These are phyloP conservation scores for Russula emetica DNA, from an alignment of 768 basidiomycete species.

Conservation along the genomic window DNA sequence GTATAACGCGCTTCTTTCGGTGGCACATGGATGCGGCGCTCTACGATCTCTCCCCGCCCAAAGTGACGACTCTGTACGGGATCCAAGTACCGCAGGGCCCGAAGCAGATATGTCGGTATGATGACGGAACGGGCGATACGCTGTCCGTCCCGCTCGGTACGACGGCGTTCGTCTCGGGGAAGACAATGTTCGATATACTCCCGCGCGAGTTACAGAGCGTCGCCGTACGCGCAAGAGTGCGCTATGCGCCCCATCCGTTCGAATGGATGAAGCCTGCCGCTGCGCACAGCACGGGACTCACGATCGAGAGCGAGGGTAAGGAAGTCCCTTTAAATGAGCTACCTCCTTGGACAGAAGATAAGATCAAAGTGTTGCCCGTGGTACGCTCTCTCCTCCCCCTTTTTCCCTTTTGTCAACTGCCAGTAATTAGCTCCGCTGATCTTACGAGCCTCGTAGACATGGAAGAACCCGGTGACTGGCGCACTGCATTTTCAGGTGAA, in stretches of 20 bases:
- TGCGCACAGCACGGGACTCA: conserved; percentile 70
- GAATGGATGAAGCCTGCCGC: conserved; percentile 80
- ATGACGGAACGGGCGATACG: conserved; percentile 82
- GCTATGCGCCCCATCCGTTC: conserved; percentile 80
- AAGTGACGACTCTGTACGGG: conserved; percentile 78
- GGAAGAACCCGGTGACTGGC: conserved; percentile 90
- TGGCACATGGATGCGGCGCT: conserved; percentile 91
- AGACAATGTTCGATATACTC: conserved; percentile 76
- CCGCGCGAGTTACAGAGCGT: conserved; percentile 65
- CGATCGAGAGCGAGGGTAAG: conserved; percentile 69
- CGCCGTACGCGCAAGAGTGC: conserved; percentile 67
- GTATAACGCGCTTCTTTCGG: conserved; percentile 75
- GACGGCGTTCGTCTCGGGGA: conserved; percentile 76
- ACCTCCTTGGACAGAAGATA: conserved; percentile 77
- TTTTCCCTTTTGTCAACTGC: neutral
- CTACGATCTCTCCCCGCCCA: conserved; percentile 68
- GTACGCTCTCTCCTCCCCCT: conserved; percentile 34
- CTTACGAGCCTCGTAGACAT: conserved; percentile 45
- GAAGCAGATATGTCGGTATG: conserved; percentile 65
- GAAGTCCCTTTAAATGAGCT: conserved; percentile 64
- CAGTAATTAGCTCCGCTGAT: neutral
- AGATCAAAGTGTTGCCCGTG: conserved; percentile 67
- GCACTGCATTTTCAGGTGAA: conserved; percentile 87
- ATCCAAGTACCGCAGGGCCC: conserved; percentile 63
- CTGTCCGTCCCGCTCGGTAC: conserved; percentile 76